phyloP scores from a whole-genome alignment of 1,139 yeast genomes.

The Hansenula sp. region DNA sequence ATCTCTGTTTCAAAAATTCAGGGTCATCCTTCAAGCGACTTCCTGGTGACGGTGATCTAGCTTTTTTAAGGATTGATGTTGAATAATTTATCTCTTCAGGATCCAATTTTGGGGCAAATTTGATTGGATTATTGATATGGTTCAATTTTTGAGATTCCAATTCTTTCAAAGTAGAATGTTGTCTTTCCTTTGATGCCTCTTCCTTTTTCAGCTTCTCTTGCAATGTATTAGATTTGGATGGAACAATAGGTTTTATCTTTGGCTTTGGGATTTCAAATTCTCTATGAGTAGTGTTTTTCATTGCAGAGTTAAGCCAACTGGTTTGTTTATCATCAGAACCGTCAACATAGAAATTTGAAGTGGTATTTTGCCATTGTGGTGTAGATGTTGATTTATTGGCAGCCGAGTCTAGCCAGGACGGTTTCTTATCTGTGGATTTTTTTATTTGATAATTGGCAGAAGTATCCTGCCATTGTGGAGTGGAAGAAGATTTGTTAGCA shows the following conservation, averaged over 20 bases:
- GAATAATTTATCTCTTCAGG: conserved; percentile 1
- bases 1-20: conserved; percentile 5
- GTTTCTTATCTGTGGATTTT: not conserved
- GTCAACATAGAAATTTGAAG: conserved; percentile 7
- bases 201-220: conserved; percentile 5
- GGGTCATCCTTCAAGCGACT: conserved; percentile 6
- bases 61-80: conserved; percentile 16
- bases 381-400: conserved; percentile 1
- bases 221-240: conserved; percentile 18
- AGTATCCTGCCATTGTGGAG: conserved; percentile 3
- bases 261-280: conserved; percentile 14
- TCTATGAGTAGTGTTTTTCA: conserved; percentile 9
- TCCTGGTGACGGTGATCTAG: conserved; percentile 14
- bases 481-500: not conserved
- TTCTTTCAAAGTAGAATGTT: conserved; percentile 10
- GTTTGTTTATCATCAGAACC: conserved; percentile 3
- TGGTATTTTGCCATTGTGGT: conserved; percentile 2
- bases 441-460: not conserved
- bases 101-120: conserved; percentile 4
- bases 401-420: conserved; percentile 14
- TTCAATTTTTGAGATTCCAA: conserved; percentile 11
- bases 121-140: conserved; percentile 4
- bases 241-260: conserved; percentile 20
- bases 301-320: conserved; percentile 20
- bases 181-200: conserved; percentile 4